phyloP scores from a whole-genome alignment of 495 filamentous ascomycete species.

The Podospora anserina region DNA sequence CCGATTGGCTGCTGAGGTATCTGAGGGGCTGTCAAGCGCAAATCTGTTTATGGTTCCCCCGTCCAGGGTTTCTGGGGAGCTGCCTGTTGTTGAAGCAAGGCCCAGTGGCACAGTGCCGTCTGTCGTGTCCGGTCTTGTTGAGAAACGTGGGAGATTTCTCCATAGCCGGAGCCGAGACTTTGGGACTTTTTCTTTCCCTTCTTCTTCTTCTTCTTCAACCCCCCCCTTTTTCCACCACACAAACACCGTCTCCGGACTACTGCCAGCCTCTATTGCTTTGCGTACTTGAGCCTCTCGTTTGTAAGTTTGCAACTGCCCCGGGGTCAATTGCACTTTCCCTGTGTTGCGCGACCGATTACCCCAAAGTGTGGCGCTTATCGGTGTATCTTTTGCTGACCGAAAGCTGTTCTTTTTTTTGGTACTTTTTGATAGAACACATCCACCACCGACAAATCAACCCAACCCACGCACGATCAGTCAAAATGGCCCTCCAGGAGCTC shows the following conservation, averaged over 20 bases:
- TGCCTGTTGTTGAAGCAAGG: neutral
- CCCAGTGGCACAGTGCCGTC: conserved; percentile 10
- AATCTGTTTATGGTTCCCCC: neutral
- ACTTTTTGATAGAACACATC: conserved; percentile 18
- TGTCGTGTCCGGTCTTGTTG: conserved; percentile 12
- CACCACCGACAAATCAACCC: conserved; percentile 9
- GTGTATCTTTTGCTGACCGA: conserved; percentile 18
- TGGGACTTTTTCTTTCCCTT: conserved; percentile 17
- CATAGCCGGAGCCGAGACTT: conserved; percentile 15
- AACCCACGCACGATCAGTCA: conserved; percentile 27
- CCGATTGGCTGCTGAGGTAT: conserved; percentile 18
- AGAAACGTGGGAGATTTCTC: conserved; percentile 11
- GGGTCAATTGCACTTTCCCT: neutral
- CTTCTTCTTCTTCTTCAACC: conserved; percentile 17
- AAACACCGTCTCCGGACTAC: neutral
- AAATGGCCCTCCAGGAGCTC: conserved; percentile 68
- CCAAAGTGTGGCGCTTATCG: neutral
- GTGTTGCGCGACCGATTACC: conserved; percentile 1
- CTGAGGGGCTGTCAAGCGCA: conserved; percentile 18
- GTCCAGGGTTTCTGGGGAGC: conserved; percentile 5
- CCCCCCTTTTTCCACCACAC: conserved; percentile 15
- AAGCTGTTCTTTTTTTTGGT: conserved; percentile 16
- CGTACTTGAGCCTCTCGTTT: neutral
- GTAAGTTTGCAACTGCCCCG: neutral
- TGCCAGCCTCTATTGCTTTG: neutral